A percentile compares a stretch with the other conserved stretches of the same genome.
Conservation (phyloP, 2,329 filamentous ascomycete species). For the Sarocladium strictum region DNA sequence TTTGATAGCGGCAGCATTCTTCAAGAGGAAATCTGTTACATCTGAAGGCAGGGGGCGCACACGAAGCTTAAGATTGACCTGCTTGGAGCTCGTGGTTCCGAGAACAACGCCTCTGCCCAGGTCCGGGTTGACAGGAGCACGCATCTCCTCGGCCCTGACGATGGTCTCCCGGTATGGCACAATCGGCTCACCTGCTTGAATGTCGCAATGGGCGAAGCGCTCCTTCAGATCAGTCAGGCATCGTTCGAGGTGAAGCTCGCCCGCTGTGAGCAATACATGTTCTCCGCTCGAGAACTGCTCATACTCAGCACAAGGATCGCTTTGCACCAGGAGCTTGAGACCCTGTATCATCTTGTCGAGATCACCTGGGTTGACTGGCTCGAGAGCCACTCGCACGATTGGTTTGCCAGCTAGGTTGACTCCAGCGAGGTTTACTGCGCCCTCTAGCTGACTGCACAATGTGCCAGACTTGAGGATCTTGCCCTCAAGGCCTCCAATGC, state of each 20-base stretch:
- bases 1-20: slow-evolving; percentile 75
- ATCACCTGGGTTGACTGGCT: slow-evolving; percentile 84
- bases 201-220: slow-evolving; percentile 87
- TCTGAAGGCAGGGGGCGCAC: slow-evolving; percentile 72
- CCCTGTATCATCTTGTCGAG: slow-evolving; percentile 93
- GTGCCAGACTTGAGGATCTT: slow-evolving; percentile 95
- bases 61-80: slow-evolving; percentile 69
- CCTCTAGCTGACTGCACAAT: slow-evolving; percentile 79
- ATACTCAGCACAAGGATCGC: slow-evolving; percentile 93
- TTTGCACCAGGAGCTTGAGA: slow-evolving; percentile 80
- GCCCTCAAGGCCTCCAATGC: slow-evolving; percentile 86
- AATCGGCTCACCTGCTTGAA: slow-evolving; percentile 89
- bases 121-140: slow-evolving; percentile 76
- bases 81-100: slow-evolving; percentile 74
- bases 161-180: slow-evolving; percentile 95
- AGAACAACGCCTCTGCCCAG: slow-evolving; percentile 77
- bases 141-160: slow-evolving; percentile 84
- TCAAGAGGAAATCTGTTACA: slow-evolving; percentile 80
- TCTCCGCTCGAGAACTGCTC: slow-evolving; percentile 90
- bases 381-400: slow-evolving; percentile 93
- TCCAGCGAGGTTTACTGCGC: slow-evolving; percentile 84
- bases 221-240: slow-evolving; percentile 91
- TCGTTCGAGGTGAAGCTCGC: slow-evolving; percentile 88
- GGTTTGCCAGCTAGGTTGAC: slow-evolving; percentile 75
- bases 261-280: slow-evolving; percentile 89